Evolutionary conservation across 2,329 filamentous ascomycete genomes (phyloP).

Genomic region (Hysterium pulicare): DNA sequence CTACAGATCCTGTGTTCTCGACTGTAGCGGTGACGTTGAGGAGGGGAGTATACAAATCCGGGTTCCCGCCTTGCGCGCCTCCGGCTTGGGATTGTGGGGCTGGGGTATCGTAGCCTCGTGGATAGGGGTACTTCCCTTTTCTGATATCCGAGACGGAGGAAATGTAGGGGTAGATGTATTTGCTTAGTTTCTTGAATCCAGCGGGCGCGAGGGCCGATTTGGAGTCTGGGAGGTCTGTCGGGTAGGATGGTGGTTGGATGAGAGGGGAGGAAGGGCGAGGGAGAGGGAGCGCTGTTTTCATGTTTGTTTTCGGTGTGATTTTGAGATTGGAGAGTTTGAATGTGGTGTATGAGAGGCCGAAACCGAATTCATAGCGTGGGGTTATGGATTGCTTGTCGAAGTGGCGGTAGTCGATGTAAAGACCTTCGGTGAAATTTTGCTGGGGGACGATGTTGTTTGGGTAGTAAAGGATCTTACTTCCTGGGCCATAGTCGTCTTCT

Average conservation of each 20-base stretch:
- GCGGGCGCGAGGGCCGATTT: constrained; percentile 59
- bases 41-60: constrained; percentile 59
- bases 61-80: constrained; percentile 66
- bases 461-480: constrained; percentile 65
- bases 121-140: constrained; percentile 49
- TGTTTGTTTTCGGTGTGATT: constrained; percentile 38
- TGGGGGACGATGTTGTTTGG: constrained; percentile 70
- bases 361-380: constrained; percentile 83
- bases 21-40: constrained; percentile 53
- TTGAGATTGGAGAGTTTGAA: constrained; percentile 62
- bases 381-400: constrained; percentile 73
- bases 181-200: constrained; percentile 59
- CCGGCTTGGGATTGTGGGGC: constrained; percentile 58
- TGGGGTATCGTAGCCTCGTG: constrained; percentile 52
- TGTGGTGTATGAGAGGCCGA: constrained; percentile 75
- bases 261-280: constrained; percentile 34
- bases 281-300: constrained; percentile 41
- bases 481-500: constrained; percentile 72
- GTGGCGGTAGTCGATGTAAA: constrained; percentile 87
- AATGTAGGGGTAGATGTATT: constrained; percentile 74
- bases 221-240: constrained; percentile 53
- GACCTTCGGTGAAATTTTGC: constrained; percentile 76
- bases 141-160: constrained; percentile 48
- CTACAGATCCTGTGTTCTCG: constrained; percentile 58
- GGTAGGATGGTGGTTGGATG: constrained; percentile 44